Evolutionary conservation across 345 rosid species (phyloP).

Genomic region (Capsella bursapastoris): DNA sequence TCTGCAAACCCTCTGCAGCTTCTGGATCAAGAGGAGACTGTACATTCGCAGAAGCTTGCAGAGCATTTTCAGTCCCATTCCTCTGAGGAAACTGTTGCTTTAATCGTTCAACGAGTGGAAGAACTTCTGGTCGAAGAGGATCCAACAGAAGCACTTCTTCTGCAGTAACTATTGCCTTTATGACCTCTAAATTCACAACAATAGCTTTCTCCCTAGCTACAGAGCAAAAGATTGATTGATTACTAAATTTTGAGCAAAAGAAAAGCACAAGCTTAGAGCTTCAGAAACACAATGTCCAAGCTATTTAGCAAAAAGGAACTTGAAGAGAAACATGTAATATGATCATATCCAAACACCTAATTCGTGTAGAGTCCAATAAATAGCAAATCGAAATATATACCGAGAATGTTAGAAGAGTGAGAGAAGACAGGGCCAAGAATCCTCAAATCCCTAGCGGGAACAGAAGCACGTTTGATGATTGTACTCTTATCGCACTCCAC

Average conservation of each 20-base stretch:
- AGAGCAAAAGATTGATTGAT: conserved; percentile 20
- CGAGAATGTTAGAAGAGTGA: conserved; percentile 81
- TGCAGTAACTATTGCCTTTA: conserved; percentile 79
- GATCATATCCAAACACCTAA: too few relatives aligned
- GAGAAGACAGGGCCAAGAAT: conserved; percentile 94
- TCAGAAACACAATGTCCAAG: background rate
- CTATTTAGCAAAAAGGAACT: background rate
- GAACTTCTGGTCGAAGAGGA: conserved; percentile 79
- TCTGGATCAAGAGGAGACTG: conserved; percentile 66
- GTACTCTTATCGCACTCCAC: background rate
- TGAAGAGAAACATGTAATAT: background rate
- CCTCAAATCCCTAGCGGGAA: conserved; percentile 94
- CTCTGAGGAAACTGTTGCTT: conserved; percentile 73
- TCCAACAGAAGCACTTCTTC: conserved; percentile 83
- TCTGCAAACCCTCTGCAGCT: conserved; percentile 73
- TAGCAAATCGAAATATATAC: conserved; percentile 15
- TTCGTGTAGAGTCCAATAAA: background rate
- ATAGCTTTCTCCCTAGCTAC: conserved; percentile 88
- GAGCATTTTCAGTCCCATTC: conserved; percentile 45
- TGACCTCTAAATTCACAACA: conserved; percentile 87
- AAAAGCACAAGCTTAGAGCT: background rate
- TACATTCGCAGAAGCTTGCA: conserved; percentile 50
- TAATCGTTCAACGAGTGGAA: conserved; percentile 74
- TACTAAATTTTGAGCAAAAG: background rate
- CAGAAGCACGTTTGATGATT: conserved; percentile 45